A percentile compares a stretch with the other conserved stretches of the same genome.
Evolutionary conservation across 495 filamentous ascomycete genomes (phyloP).

Genomic region (Oidiodendron maius): DNA sequence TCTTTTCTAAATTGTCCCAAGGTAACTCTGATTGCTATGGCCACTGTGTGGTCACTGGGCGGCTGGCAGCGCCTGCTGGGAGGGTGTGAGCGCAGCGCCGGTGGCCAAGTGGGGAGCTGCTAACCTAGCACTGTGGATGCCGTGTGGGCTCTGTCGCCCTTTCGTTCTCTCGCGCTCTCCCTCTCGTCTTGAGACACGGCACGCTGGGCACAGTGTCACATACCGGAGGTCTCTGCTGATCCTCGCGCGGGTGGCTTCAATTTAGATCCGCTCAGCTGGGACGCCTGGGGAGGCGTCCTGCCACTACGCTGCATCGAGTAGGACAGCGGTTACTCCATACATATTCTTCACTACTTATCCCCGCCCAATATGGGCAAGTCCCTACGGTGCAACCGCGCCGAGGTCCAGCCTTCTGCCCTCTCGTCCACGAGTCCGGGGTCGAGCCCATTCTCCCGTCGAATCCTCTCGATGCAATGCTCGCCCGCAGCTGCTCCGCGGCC

Average conservation of each 20-base stretch:
- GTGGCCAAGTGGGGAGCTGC: background rate
- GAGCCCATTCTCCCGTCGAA: no score
- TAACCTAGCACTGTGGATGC: no score
- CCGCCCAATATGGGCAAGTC: background rate
- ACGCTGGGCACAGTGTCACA: constrained; percentile 2
- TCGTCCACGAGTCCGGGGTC: background rate
- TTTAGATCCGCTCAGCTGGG: constrained; percentile 9
- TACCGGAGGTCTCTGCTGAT: background rate
- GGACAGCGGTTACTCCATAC: background rate
- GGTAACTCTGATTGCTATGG: no score
- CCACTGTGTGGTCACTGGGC: no score
- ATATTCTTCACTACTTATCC: background rate
- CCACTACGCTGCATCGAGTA: background rate
- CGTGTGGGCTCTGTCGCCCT: background rate
- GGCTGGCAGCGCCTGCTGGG: no score
- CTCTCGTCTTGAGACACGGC: constrained; percentile 2
- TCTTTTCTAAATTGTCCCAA: no score
- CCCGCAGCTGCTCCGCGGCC: no score
- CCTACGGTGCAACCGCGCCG: background rate
- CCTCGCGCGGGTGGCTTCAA: constrained; percentile 5
- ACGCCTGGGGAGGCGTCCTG: background rate
- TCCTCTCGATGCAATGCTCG: no score
- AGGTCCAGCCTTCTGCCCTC: background rate
- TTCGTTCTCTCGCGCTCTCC: background rate
- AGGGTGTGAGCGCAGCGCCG: no score